Base-by-base conservation (phyloP, 805 yeast genomes). In the Kodamaea kaohsiungensis region DNA sequence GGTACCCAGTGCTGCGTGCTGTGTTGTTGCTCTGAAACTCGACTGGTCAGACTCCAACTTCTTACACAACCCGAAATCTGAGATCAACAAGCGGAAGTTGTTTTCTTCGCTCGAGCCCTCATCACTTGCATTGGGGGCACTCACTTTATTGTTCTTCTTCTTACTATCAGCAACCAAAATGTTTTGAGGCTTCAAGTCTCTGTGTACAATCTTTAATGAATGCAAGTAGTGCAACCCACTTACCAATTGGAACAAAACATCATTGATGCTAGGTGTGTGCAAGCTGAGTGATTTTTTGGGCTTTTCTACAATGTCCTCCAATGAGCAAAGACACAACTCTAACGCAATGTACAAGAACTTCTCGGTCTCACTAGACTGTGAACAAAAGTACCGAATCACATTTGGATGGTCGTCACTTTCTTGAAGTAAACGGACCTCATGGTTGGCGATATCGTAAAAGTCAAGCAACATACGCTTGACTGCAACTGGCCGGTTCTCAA, bases 401-500 rank as follows among this genome's bases (percentile, higher is more conserved):
- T 95, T 95, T 1, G 97, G 95, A 70, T 93, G 98, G 67, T 91
- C 97, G 63, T 95, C 99, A 72, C 96, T 89, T 66, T 93, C 98
- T 55, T 93, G 96, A 35, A 93, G 72, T 12, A 93, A 70, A 22
- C 86, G 81, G 10, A 95, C 96, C 65, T 93, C 99, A 61, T 90
- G 96, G 7, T 91, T 86, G 1, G 98, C 98, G 54, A 93, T 84
- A 64, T 95, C 98, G 69, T 89, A 93, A 65, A 92, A 95, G 66
- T 92, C 97, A 38, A 92, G 78, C 51, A 95, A 75, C 96, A 95
- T 89, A 62, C 98, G 75, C 68, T 95, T 95, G 6, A 95, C 96
- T 0, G 99, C 99, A 5, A 95, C 99, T 1, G 96, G 97, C 53
- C 99, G 79, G 60, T 85, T 87, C 65, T 93, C 97, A 72, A 92